phyloP scores from a whole-genome alignment of 2,329 filamentous ascomycete genomes.

The Elsinoe necatrix region DNA sequence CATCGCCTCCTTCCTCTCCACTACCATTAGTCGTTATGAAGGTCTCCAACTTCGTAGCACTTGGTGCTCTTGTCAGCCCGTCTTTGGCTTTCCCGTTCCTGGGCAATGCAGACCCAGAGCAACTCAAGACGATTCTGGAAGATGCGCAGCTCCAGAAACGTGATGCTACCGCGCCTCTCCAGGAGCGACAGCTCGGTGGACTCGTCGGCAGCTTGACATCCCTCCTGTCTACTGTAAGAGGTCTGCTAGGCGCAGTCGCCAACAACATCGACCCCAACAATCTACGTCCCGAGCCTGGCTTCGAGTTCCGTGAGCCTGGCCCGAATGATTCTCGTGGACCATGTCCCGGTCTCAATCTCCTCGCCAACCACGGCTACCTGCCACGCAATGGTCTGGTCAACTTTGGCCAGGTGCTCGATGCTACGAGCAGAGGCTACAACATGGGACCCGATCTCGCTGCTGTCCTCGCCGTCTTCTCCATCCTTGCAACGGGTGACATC shows the following conservation, averaged over 20 bases:
- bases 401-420: slow-evolving; percentile 28
- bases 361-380: slow-evolving; percentile 25
- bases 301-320: slow-evolving; percentile 22
- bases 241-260: slow-evolving; percentile 23
- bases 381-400: slow-evolving; percentile 26
- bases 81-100: neutral
- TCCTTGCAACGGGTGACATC: slow-evolving; percentile 26
- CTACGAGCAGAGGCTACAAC: slow-evolving; percentile 30
- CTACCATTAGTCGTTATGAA: neutral
- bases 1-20: neutral
- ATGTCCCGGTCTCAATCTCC: slow-evolving; percentile 23
- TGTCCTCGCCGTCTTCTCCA: slow-evolving; percentile 29
- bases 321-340: slow-evolving; percentile 27
- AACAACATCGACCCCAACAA: slow-evolving; percentile 22
- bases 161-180: neutral
- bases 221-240: slow-evolving; percentile 13
- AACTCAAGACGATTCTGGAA: neutral
- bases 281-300: slow-evolving; percentile 24
- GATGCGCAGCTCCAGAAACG: neutral
- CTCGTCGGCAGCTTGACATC: neutral
- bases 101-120: neutral
- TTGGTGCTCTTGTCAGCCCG: neutral
- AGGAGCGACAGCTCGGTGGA: neutral
- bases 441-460: slow-evolving; percentile 33
- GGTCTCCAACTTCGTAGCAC: neutral